Base-by-base conservation (phyloP, 306 rosid species). In the Biancaea sappan region DNA sequence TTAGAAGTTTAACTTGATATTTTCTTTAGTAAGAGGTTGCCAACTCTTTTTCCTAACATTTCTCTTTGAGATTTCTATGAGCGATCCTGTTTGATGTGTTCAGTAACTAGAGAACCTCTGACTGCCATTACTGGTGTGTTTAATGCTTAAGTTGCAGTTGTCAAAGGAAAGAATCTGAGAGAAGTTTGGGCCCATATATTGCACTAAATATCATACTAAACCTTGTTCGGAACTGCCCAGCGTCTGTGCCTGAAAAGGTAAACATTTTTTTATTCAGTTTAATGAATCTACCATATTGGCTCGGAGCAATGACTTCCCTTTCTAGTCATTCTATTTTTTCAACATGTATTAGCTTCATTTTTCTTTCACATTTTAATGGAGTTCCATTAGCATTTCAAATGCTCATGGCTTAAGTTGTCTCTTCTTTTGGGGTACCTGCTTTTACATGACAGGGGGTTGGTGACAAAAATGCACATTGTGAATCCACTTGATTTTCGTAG, bases 381-480 rank as follows among this genome's bases (percentile, higher is more conserved):
- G 50, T 44, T 44, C 15, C 50, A 43, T 43, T 43, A 43, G 0
- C 16, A 43, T 43, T 43, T 43, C n/a, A 43, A 12, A 43, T 43
- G 48, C n/a, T 43, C 4, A 4, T 43, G 48, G 48, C 18, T 3
- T 44, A 44, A 14, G 3, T 44, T 44, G 18, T 44, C 50, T 46
- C n/a, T 15, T 8, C 22, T 19, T 71, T 69, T 28, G 2, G 1
- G 18, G 11, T 50, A 56, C 52, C 40, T 13, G 2, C 57, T 32
- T 47, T 59, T 51, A 29, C 48, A 58, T 71, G 25, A 0, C 56
- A 53, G 48, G 41, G 40, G 51, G 31, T 82, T 57, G 71, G 44
- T 73, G 56, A 37, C 24, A 7, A 34, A 26, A 11, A 14, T 38
- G 25, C 72, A 44, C 60, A 31, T 65, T 15, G 79, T 54, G 77